Evolutionary conservation across 2,329 filamentous ascomycete species (phyloP).

Genomic region (Fragosphaeria purpurea): DNA sequence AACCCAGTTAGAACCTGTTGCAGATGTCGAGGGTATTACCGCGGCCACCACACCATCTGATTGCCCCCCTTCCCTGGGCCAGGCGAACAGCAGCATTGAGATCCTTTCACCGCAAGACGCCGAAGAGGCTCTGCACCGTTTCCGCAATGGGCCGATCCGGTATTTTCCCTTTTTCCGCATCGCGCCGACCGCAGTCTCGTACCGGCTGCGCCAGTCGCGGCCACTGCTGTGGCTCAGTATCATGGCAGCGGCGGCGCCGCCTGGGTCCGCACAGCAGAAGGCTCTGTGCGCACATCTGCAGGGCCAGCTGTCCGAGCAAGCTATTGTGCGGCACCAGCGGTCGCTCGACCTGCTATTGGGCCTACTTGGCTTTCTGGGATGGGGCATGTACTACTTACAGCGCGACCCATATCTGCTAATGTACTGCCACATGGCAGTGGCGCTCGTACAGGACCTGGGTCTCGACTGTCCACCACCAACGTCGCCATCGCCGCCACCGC

Average conservation of each 20-base stretch:
- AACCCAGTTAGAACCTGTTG: too few species aligned
- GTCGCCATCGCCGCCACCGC: not conserved
- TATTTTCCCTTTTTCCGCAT: conserved; percentile 37
- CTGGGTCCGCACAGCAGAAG: conserved; percentile 18
- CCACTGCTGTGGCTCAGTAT: conserved; percentile 43
- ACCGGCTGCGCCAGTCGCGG: conserved; percentile 25
- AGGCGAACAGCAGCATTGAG: too few species aligned
- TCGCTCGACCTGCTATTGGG: conserved; percentile 39
- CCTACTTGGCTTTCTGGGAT: conserved; percentile 27
- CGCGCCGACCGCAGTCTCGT: conserved; percentile 23
- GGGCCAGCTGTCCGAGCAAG: conserved; percentile 17
- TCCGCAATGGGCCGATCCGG: conserved; percentile 14
- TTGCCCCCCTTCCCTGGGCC: too few species aligned
- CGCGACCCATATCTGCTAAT: conserved; percentile 8
- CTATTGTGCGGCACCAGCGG: conserved; percentile 35
- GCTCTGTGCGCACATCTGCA: conserved; percentile 1
- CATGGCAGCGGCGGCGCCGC: conserved; percentile 33
- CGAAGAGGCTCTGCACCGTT: conserved; percentile 2
- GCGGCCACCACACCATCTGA: too few species aligned
- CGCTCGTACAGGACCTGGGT: conserved; percentile 7
- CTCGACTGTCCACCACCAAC: not conserved
- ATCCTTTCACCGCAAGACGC: not conserved
- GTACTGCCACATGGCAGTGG: conserved; percentile 7
- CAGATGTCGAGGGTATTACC: too few species aligned
- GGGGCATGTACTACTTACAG: conserved; percentile 6